These are phyloP conservation scores for Diaporthe caulivora DNA, from an alignment of 2,329 filamentous ascomycete species.

Conservation along the genomic window DNA sequence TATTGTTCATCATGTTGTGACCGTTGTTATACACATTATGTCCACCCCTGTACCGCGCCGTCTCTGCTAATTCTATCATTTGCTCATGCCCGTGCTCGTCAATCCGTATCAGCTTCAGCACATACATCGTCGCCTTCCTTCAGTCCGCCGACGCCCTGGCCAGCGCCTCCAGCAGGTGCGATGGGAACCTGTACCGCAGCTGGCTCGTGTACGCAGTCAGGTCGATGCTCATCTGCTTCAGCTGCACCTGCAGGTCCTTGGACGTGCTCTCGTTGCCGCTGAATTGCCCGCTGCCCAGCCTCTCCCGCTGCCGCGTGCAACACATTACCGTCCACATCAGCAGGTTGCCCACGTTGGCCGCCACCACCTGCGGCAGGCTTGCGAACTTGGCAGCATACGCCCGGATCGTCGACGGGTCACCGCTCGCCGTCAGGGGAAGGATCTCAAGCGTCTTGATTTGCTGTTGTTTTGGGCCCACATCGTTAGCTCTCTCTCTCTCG, in stretches of 20 bases:
- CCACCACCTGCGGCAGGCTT: conserved; percentile 81
- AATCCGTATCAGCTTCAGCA: not conserved
- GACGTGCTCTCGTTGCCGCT: conserved; percentile 77
- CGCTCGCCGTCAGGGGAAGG: conserved; percentile 80
- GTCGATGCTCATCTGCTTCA: conserved; percentile 87
- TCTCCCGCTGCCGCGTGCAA: conserved; percentile 82
- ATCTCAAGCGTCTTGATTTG: conserved; percentile 81
- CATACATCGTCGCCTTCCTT: not conserved
- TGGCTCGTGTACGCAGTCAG: conserved; percentile 94
- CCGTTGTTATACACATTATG: conserved; percentile 13
- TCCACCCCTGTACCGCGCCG: not conserved
- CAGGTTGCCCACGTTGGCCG: conserved; percentile 89
- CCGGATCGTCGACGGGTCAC: conserved; percentile 84
- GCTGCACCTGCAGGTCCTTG: conserved; percentile 74
- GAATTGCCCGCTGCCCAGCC: conserved; percentile 78
- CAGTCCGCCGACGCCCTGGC: conserved; percentile 82
- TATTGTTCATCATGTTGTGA: not conserved
- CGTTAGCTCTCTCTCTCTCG: conserved; percentile 3
- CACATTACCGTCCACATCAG: conserved; percentile 94
- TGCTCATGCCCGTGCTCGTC: not conserved
- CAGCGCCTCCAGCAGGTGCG: conserved; percentile 88
- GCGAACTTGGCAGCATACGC: conserved; percentile 85
- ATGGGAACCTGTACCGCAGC: conserved; percentile 90
- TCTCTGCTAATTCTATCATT: conserved; percentile 1
- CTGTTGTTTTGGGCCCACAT: conserved; percentile 49